These are phyloP conservation scores for Delonix regia DNA, from an alignment of 306 rosid genomes.

Conservation along the genomic window DNA sequence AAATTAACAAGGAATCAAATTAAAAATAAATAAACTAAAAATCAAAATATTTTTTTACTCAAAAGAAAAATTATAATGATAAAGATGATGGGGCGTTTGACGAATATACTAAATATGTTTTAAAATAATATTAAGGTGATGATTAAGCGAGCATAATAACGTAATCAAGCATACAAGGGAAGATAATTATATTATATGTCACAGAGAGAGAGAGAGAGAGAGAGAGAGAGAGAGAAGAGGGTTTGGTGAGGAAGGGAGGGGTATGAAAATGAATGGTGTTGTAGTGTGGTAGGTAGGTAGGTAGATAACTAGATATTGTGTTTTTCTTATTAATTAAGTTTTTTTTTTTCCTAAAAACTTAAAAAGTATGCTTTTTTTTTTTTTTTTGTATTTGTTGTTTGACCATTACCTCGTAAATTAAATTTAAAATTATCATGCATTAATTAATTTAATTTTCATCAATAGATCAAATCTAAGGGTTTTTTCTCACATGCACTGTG, in stretches of 20 bases:
- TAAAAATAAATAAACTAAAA: too few relatives aligned
- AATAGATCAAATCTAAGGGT: too few relatives aligned
- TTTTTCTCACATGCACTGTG: too few relatives aligned
- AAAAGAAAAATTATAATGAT: background rate
- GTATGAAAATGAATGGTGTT: slow-evolving; percentile 19
- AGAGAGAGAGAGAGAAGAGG: slow-evolving; percentile 24
- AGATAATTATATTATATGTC: background rate
- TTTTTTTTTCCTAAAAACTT: too few relatives aligned
- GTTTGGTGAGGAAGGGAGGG: slow-evolving; percentile 54
- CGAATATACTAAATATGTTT: background rate
- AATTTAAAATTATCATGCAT: too few relatives aligned
- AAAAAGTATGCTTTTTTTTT: background rate
- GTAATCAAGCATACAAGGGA: too few relatives aligned
- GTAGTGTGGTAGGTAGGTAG: slow-evolving; percentile 46
- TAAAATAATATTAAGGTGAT: background rate
- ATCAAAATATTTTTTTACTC: too few relatives aligned
- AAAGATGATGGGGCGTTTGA: background rate
- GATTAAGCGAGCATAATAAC: background rate
- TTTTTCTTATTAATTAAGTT: background rate
- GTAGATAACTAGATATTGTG: background rate
- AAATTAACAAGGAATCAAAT: too few relatives aligned
- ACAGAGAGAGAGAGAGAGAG: background rate
- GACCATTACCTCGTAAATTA: too few relatives aligned
- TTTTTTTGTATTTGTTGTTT: background rate
- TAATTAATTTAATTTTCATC: too few relatives aligned